These are phyloP conservation scores for Apophysomyces sp. DNA, from an alignment of 371 early-diverging fungal genomes.

Conservation along the genomic window DNA sequence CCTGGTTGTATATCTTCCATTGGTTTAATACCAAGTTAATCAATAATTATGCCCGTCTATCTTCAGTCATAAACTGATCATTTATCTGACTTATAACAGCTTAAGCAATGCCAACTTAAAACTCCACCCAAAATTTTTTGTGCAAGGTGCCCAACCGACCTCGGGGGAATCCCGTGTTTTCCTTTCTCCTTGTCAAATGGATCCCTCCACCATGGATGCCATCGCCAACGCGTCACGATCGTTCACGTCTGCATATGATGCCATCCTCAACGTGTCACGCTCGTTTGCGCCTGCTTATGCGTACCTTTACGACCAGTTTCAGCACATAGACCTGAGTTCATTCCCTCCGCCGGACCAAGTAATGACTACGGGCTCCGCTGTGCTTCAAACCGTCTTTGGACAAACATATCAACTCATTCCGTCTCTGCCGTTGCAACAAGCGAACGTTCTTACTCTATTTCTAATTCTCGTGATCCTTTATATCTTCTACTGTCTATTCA, in stretches of 20 bases:
- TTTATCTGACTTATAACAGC: too few relatives aligned
- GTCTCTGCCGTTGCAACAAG: conserved; percentile 8
- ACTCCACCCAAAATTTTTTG: too few relatives aligned
- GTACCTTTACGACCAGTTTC: background rate
- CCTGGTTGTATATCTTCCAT: too few relatives aligned
- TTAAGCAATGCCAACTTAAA: too few relatives aligned
- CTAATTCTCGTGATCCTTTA: conserved; percentile 30
- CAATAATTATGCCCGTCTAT: too few relatives aligned
- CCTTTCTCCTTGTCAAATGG: background rate
- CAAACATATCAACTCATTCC: background rate
- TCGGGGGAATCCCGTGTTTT: too few relatives aligned
- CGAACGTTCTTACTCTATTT: conserved; percentile 31
- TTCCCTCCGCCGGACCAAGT: background rate
- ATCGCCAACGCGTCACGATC: too few relatives aligned
- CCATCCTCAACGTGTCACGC: background rate
- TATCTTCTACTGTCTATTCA: conserved; percentile 24
- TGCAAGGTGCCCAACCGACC: too few relatives aligned
- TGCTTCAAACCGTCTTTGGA: background rate
- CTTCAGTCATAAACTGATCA: too few relatives aligned
- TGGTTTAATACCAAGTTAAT: too few relatives aligned
- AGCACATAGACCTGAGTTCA: background rate
- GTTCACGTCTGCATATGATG: too few relatives aligned
- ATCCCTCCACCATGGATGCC: background rate
- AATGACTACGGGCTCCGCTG: background rate
- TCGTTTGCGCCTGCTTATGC: background rate